A percentile compares a stretch with the other conserved stretches of the same genome.
These are phyloP conservation scores for Globisporangium cylindrosporum DNA, from an alignment of 352 stramenopile genomes.

Conservation along the genomic window DNA sequence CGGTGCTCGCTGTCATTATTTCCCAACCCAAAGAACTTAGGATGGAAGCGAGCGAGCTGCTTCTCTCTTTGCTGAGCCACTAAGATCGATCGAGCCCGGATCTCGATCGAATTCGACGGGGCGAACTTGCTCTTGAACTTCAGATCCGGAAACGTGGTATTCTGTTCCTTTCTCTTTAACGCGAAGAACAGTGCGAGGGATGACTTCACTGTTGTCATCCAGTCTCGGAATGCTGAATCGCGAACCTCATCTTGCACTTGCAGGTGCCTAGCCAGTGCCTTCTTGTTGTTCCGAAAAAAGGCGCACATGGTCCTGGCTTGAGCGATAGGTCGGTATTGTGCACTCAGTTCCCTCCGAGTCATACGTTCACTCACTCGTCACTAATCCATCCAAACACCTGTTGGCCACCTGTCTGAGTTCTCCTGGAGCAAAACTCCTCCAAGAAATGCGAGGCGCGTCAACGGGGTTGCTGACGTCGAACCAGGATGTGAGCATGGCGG, in stretches of 20 bases:
- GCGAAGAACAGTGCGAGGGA: background rate
- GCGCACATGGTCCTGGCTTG: background rate
- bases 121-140: conserved; percentile 1
- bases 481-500: no score
- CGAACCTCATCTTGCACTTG: background rate
- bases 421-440: no score
- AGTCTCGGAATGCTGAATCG: background rate
- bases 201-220: background rate
- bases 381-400: no score
- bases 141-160: conserved; percentile 2
- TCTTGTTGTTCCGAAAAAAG: background rate
- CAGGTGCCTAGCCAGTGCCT: background rate
- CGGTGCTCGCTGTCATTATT: no score
- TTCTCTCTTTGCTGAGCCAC: no score
- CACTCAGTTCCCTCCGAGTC: background rate
- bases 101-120: conserved; percentile 3
- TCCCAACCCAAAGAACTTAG: no score
- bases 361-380: no score
- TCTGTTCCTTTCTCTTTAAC: background rate
- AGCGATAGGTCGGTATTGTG: background rate
- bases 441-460: no score
- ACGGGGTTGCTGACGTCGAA: no score
- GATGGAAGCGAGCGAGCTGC: no score
- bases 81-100: conserved; percentile 6
- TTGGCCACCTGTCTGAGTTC: no score